A percentile compares a stretch with the other conserved stretches of the same genome.
Conservation (phyloP, 805 yeast species). For the Barnettozyma sucrosica region DNA sequence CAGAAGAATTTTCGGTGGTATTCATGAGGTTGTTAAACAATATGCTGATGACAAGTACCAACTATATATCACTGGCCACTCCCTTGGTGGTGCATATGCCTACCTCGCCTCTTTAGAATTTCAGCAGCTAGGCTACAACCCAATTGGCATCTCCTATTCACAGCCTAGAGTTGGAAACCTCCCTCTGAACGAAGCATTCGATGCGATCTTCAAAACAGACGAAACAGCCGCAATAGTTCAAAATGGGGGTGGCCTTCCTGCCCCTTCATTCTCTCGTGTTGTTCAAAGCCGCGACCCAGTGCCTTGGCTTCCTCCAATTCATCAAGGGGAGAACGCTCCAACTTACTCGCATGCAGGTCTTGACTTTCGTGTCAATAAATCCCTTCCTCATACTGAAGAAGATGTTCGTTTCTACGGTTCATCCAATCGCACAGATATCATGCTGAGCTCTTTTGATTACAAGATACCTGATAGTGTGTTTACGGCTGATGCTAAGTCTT, state of each 20-base stretch:
- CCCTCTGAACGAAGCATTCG: conserved; percentile 45
- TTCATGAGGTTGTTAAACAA: conserved; percentile 30
- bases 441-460: not conserved
- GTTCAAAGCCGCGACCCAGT: conserved; percentile 54
- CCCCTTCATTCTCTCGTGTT: conserved; percentile 41
- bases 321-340: conserved; percentile 18
- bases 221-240: conserved; percentile 25
- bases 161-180: conserved; percentile 60
- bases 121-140: conserved; percentile 44
- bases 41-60: conserved; percentile 39
- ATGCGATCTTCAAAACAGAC: conserved; percentile 39
- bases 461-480: not conserved
- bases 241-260: conserved; percentile 27
- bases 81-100: conserved; percentile 71
- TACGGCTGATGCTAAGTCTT: conserved; percentile 4
- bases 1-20: conserved; percentile 33
- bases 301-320: conserved; percentile 50
- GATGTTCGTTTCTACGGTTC: conserved; percentile 17
- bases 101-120: conserved; percentile 58
- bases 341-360: conserved; percentile 30
- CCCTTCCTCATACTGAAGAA: conserved; percentile 29
- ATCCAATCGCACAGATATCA: conserved; percentile 9
- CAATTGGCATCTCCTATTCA: conserved; percentile 54
- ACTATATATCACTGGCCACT: conserved; percentile 62
- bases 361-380: conserved; percentile 29